Evolutionary conservation across 176 grass and related monocot species (phyloP), one percentile per base, ranked within the genome.

Genomic region (Cenchrus americanus): DNA sequence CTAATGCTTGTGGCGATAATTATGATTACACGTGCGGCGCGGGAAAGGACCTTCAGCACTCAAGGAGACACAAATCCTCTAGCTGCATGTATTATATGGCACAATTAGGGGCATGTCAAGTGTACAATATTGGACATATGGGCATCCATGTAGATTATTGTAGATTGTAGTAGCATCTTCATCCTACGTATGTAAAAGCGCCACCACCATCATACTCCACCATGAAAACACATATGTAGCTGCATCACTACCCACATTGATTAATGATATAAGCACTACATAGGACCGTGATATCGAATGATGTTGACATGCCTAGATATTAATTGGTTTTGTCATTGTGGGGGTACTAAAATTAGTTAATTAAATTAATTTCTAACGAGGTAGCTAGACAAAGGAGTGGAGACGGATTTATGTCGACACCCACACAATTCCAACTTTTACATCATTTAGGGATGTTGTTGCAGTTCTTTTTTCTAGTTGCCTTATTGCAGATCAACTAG

Each of bases 21-120:
- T 49, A 85, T 85, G 74, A 61, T 85, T 85, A 69, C 83, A 78
- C 83, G 83, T 85, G 83, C 41, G 74, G 83, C 82, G 62, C 62
- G 14, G 17, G 2, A 74, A 74, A 74, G 74, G 82, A 84, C 73
- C 52, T 84, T 43, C 49, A 59, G 72, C 82, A 84, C 82, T 84
- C n/a, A 47, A 14, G 50, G 40, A 50, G 24, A 83, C 69, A 83
- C n/a, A 71, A 41, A 64, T 61, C 11, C 54, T 73, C 5, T 26
- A 27, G 43, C 43, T 48, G 10, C 15, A 48, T 27, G 24, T 79
- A 79, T 66, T 79, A 52, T 74, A 34, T 78, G 14, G 42, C 42
- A n/a, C 66, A 27, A 62, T 34, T 46, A 61, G 42, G 54, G 80
- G 62, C 21, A 72, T 50, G 26, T 5, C 22, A 62, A 62, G 27